Evolutionary conservation across 2,329 filamentous ascomycete species (phyloP).

Genomic region (Drechslera avenae): DNA sequence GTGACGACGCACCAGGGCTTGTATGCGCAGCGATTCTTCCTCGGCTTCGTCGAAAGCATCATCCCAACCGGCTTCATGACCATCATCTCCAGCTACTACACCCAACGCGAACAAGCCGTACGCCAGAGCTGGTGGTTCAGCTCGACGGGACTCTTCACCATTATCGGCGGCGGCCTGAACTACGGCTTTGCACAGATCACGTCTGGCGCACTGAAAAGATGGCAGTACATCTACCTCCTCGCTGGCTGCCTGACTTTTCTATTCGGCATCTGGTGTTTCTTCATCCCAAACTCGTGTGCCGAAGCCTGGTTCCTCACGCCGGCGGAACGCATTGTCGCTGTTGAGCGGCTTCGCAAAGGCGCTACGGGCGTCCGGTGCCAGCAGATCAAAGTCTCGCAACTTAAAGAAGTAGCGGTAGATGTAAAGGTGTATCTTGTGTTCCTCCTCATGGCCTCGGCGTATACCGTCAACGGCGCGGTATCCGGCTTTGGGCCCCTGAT

Average conservation of each 20-base stretch:
- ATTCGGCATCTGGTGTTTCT: constrained; percentile 71
- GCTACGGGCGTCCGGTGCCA: constrained; percentile 60
- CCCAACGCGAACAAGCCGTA: constrained; percentile 52
- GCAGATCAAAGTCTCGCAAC: constrained; percentile 58
- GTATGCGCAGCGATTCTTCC: constrained; percentile 61
- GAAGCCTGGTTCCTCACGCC: constrained; percentile 70
- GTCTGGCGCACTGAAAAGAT: constrained; percentile 52
- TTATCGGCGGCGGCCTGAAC: constrained; percentile 41
- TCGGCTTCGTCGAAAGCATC: constrained; percentile 62
- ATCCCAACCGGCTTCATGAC: constrained; percentile 64
- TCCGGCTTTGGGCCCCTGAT: constrained; percentile 48
- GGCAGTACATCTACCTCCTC: constrained; percentile 73
- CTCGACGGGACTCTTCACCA: constrained; percentile 53
- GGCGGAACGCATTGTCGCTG: constrained; percentile 64
- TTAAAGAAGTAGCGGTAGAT: constrained; percentile 55
- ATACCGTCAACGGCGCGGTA: constrained; percentile 60
- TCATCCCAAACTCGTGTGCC: constrained; percentile 68
- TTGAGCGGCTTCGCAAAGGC: constrained; percentile 54
- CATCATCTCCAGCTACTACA: constrained; percentile 53
- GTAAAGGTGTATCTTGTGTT: constrained; percentile 52
- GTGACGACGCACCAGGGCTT: constrained; percentile 68
- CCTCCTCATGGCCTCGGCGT: constrained; percentile 55
- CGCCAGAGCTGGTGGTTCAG: constrained; percentile 70
- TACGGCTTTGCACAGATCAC: constrained; percentile 49
- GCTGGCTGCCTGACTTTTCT: constrained; percentile 59